phyloP scores from a whole-genome alignment of 164 flowering plant genomes.

The Santalum album region DNA sequence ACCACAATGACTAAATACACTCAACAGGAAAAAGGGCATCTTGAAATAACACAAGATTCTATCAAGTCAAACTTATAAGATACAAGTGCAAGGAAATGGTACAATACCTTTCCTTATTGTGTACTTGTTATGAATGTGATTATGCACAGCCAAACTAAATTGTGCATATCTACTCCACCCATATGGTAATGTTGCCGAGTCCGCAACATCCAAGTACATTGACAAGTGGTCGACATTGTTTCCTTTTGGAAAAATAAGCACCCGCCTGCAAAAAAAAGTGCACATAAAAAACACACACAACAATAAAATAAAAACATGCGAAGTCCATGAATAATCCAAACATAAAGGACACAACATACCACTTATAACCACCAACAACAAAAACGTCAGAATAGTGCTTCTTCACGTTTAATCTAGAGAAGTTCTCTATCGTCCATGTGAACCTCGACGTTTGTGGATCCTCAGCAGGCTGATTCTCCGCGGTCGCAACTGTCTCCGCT shows the following conservation, averaged over 20 bases:
- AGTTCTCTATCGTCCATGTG: slow-evolving; percentile 68
- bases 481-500: slow-evolving; percentile 41
- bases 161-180: slow-evolving; percentile 87
- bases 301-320: not conserved
- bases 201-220: slow-evolving; percentile 78
- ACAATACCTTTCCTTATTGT: slow-evolving; percentile 58
- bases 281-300: not conserved
- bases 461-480: slow-evolving; percentile 55
- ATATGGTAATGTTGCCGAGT: slow-evolving; percentile 53
- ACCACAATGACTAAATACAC: no score
- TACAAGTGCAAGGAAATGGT: no score
- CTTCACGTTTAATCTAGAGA: slow-evolving; percentile 57
- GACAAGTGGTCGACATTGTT: slow-evolving; percentile 78
- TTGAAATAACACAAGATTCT: no score
- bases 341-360: slow-evolving; percentile 34
- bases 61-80: no score
- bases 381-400: slow-evolving; percentile 70
- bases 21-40: no score
- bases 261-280: slow-evolving; percentile 44
- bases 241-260: slow-evolving; percentile 71
- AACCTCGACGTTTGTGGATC: slow-evolving; percentile 60
- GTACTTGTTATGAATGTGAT: slow-evolving; percentile 48
- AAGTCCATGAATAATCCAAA: not conserved
- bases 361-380: slow-evolving; percentile 59
- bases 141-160: slow-evolving; percentile 65